Evolutionary conservation across 805 yeast genomes (phyloP).

Genomic region (Cyberlindnera suaveolens): DNA sequence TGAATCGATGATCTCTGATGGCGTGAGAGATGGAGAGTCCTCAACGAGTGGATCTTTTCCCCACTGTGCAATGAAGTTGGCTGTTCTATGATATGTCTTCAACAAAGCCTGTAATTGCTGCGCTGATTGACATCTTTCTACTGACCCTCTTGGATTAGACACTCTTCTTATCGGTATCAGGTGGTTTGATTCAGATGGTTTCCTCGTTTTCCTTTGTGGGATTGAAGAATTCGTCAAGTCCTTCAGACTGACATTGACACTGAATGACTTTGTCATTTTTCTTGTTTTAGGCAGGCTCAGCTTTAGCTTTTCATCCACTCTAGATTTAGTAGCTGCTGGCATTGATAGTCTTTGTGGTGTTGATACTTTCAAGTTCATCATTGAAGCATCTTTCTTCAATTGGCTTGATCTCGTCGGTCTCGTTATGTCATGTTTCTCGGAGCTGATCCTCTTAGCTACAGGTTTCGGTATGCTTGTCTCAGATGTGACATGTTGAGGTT

Average conservation of each 20-base stretch:
- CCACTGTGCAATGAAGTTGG: constrained; percentile 5
- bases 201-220: constrained; percentile 4
- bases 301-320: constrained; percentile 2
- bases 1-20: constrained; percentile 4
- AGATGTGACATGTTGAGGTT: constrained; percentile 2
- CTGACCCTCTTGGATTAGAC: no score
- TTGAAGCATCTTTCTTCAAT: constrained; percentile 15
- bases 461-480: constrained; percentile 7
- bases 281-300: constrained; percentile 13
- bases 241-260: constrained; percentile 13
- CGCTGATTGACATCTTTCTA: constrained; percentile 3
- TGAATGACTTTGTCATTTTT: constrained; percentile 16
- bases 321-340: neutral
- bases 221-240: constrained; percentile 7
- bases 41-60: neutral
- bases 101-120: constrained; percentile 9
- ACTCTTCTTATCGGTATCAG: no score
- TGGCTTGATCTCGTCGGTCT: constrained; percentile 18
- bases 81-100: constrained; percentile 12
- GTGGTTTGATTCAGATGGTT: neutral
- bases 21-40: neutral
- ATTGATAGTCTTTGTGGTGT: neutral
- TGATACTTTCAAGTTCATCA: constrained; percentile 5
- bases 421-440: constrained; percentile 8
- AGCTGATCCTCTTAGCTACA: constrained; percentile 7